Evolutionary conservation across 768 basidiomycete species (phyloP).

Genomic region (Suillus tomentosus): DNA sequence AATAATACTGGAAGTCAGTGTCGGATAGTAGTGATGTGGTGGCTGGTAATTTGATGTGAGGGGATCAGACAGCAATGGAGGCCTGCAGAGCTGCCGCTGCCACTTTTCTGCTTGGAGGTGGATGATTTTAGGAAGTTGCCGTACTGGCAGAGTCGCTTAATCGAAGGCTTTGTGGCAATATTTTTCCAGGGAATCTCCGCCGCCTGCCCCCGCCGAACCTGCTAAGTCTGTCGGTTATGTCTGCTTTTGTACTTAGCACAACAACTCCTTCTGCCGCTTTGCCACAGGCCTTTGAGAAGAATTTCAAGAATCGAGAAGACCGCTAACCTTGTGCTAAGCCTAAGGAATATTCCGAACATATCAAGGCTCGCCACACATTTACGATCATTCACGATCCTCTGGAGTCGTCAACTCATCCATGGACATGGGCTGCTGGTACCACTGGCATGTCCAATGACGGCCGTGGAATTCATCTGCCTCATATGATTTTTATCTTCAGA

Average conservation of each 20-base stretch:
- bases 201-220: conserved; percentile 10
- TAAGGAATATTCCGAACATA: background rate
- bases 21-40: background rate
- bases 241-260: conserved; percentile 25
- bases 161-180: conserved; percentile 15
- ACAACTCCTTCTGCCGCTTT: background rate
- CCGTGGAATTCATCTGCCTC: background rate
- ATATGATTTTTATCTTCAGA: background rate
- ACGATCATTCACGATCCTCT: background rate
- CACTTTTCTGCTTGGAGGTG: background rate
- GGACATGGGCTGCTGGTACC: background rate
- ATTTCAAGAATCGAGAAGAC: background rate
- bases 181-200: conserved; percentile 23
- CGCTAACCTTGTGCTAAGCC: background rate
- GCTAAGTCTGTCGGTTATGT: conserved; percentile 24
- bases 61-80: background rate
- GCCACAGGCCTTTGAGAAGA: background rate
- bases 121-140: conserved; percentile 5
- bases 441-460: background rate
- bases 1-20: background rate
- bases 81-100: background rate
- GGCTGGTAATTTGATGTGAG: background rate
- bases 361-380: background rate
- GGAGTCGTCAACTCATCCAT: background rate
- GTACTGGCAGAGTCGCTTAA: conserved; percentile 8